Evolutionary conservation across 768 basidiomycete species (phyloP).

Genomic region (Suillus discolor): DNA sequence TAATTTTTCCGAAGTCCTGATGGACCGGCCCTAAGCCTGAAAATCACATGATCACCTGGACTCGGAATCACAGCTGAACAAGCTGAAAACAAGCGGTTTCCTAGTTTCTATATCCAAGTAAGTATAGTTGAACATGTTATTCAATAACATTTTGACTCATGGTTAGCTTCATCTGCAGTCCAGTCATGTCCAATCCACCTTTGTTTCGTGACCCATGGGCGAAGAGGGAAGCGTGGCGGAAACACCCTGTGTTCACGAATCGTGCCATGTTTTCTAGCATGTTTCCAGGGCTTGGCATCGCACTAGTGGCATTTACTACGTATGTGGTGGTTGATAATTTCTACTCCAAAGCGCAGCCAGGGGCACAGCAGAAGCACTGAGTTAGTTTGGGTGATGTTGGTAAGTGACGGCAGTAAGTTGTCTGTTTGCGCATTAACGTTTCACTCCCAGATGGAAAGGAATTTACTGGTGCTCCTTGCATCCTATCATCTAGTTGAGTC

Average conservation of each 20-base stretch:
- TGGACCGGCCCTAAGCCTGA: constrained; percentile 58
- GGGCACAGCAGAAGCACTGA: constrained; percentile 21
- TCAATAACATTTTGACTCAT: neutral
- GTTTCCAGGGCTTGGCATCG: constrained; percentile 95
- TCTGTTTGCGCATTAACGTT: neutral
- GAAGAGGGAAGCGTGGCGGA: constrained; percentile 91
- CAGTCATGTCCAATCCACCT: constrained; percentile 61
- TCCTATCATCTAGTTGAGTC: neutral
- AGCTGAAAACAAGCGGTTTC: constrained; percentile 4
- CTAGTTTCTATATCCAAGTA: neutral
- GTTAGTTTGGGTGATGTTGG: neutral
- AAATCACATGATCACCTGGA: constrained; percentile 26
- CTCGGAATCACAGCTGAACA: constrained; percentile 1
- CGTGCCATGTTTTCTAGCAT: constrained; percentile 86
- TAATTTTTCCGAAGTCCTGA: constrained; percentile 44
- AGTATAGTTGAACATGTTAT: neutral
- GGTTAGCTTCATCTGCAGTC: no score
- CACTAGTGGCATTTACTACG: constrained; percentile 86
- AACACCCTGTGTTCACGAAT: constrained; percentile 84
- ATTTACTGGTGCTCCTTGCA: no score
- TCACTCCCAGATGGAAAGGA: neutral
- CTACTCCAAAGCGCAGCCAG: constrained; percentile 41
- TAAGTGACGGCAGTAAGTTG: neutral
- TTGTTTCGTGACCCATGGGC: constrained; percentile 94
- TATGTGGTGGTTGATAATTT: constrained; percentile 89